Percentiles rank a stretch among this genome's conserved stretches.
Evolutionary conservation across 2,329 filamentous ascomycete genomes (phyloP).

Genomic region (Cytospora paraplurivora): DNA sequence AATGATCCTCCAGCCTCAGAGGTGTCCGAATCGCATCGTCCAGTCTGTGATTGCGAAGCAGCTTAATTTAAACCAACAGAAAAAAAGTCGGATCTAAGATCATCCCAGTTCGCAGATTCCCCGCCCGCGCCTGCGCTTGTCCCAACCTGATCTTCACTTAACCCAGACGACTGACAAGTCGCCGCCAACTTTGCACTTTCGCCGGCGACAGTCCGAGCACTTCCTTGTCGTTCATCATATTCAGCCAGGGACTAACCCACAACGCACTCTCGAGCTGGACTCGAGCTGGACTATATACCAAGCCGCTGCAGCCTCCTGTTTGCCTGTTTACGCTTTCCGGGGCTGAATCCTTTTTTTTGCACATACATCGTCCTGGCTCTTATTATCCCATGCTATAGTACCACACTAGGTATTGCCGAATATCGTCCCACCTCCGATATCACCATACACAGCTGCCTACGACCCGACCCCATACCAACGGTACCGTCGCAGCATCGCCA

Average conservation of each 20-base stretch:
- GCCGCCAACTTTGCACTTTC: not conserved
- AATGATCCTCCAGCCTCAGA: not conserved
- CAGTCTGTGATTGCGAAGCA: not conserved
- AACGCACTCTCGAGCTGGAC: not conserved
- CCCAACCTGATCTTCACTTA: not conserved
- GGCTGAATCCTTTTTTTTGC: constrained; percentile 3
- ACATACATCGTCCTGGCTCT: not conserved
- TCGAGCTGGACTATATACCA: constrained; percentile 1
- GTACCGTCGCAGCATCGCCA: constrained; percentile 1
- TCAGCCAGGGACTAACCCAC: not conserved
- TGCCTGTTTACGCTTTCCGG: constrained; percentile 4
- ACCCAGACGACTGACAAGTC: not conserved
- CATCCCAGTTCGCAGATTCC: not conserved
- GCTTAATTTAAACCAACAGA: not conserved
- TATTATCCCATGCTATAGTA: constrained; percentile 6
- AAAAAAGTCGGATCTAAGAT: not conserved
- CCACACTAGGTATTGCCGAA: too few species aligned
- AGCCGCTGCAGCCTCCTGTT: constrained; percentile 15
- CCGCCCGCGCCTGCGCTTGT: not conserved
- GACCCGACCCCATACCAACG: not conserved
- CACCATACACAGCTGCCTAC: constrained; percentile 9
- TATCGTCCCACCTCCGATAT: constrained; percentile 1
- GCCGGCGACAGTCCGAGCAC: not conserved
- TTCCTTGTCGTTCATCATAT: constrained; percentile 1
- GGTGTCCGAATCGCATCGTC: not conserved